phyloP scores from a whole-genome alignment of 805 yeast species.

The Yarrowia sp. region DNA sequence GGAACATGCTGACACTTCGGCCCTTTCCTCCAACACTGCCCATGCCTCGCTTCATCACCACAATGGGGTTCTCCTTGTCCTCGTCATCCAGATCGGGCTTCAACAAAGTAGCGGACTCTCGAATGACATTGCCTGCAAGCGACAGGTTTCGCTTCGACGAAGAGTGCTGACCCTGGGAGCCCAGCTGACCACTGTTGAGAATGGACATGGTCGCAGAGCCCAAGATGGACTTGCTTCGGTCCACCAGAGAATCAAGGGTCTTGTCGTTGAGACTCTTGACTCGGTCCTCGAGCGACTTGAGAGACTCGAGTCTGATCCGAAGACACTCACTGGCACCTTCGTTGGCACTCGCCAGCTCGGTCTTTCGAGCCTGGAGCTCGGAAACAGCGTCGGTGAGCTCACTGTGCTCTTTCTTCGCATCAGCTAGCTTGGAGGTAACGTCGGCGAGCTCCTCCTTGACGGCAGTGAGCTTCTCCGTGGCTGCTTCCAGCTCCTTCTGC shows the following conservation, averaged over 20 bases:
- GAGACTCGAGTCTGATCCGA: slow-evolving; percentile 45
- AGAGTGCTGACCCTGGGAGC: slow-evolving; percentile 7
- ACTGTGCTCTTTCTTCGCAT: background rate
- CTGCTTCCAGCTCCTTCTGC: background rate
- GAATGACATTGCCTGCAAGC: slow-evolving; percentile 21
- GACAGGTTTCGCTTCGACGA: slow-evolving; percentile 25
- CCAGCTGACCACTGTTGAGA: slow-evolving; percentile 41
- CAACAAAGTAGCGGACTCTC: slow-evolving; percentile 3
- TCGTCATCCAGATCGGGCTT: slow-evolving; percentile 27
- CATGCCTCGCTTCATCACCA: slow-evolving; percentile 22
- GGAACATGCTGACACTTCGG: slow-evolving; percentile 38
- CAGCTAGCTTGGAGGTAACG: slow-evolving; percentile 2
- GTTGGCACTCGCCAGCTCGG: slow-evolving; percentile 5
- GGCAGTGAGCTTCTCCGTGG: slow-evolving; percentile 1
- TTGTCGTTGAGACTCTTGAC: slow-evolving; percentile 45
- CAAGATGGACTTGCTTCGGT: slow-evolving; percentile 48
- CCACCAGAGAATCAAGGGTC: slow-evolving; percentile 46
- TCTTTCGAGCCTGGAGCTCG: slow-evolving; percentile 2
- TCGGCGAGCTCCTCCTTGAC: slow-evolving; percentile 2
- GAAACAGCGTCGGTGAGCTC: slow-evolving; percentile 3
- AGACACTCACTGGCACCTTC: slow-evolving; percentile 40
- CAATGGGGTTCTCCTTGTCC: slow-evolving; percentile 34
- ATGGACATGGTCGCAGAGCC: slow-evolving; percentile 46
- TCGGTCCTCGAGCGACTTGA: slow-evolving; percentile 47
- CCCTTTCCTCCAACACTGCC: slow-evolving; percentile 28